Percentiles rank a stretch among this genome's conserved stretches.
phyloP scores from a whole-genome alignment of 139 green algal genomes.

The Coccomyxa sp. region DNA sequence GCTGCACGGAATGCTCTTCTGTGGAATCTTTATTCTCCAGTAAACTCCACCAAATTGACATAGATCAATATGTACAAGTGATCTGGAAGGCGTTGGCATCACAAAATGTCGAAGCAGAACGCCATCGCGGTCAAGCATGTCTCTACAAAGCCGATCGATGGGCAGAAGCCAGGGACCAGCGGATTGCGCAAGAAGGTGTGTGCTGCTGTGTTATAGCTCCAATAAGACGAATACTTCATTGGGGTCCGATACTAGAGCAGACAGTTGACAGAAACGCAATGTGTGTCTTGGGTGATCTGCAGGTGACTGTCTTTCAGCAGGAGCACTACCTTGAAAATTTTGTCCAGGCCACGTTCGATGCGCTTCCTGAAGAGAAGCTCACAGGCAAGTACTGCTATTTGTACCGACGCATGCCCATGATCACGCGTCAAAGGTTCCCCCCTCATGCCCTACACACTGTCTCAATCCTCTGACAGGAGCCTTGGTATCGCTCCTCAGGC shows the following conservation, averaged over 20 bases:
- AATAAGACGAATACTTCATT: background rate
- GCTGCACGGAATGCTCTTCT: no score
- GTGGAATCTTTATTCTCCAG: no score
- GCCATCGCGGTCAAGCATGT: conserved; percentile 12
- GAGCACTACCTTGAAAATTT: conserved; percentile 93
- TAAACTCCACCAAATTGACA: no score
- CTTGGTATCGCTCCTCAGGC: no score
- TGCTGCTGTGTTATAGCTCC: no score
- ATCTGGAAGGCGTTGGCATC: no score
- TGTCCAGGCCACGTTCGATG: conserved; percentile 30
- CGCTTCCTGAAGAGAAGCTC: conserved; percentile 18
- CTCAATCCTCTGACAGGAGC: background rate
- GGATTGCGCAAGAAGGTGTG: conserved; percentile 30
- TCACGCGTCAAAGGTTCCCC: background rate
- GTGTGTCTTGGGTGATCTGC: background rate
- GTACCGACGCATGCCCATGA: background rate
- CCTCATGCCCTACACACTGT: background rate
- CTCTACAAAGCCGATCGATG: conserved; percentile 16
- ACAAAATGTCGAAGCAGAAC: background rate
- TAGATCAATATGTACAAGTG: no score
- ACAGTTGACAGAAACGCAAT: background rate
- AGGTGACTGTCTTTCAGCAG: conserved; percentile 25
- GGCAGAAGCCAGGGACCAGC: conserved; percentile 29
- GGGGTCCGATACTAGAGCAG: background rate
- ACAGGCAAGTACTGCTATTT: conserved; percentile 24